Evolutionary conservation across 1,139 yeast genomes (phyloP), one percentile per base, ranked within the genome.

Genomic region (Wickerhamiella infanticola): DNA sequence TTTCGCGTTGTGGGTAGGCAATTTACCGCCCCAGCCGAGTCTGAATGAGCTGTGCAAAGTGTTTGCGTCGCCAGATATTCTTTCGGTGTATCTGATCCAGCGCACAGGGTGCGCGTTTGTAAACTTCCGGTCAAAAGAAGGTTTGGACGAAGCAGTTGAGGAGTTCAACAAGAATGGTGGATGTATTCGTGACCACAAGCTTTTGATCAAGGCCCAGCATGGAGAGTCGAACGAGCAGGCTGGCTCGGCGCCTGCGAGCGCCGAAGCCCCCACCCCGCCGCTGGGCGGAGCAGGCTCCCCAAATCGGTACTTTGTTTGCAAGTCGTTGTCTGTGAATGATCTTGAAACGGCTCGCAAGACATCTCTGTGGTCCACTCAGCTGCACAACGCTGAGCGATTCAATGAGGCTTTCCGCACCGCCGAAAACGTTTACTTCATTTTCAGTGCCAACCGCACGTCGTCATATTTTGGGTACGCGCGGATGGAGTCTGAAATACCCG

Each of bases 1-100:
- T 1, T 58, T 56, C 45, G 66, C 69, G 1, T 52, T 66, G n/a
- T 66, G 70, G 70, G 69, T 66, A 3, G 70, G 70, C 5, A 66
- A 66, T 46, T 52, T 66, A 13, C 67, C 70, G 7, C 53, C 57
- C 5, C 55, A 52, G 41, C 59, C 67, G 13, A 55, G 61, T 4
- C 55, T 66, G 27, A 51, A 51, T 18, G 67, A 65, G 46, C 55
- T 66, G 39, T 55, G 65, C 43, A 50, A 50, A 35, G 50, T 63
- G 38, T 66, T 66, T 50, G 69, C 67, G 5, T 59, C 66, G 24
- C 54, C 59, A 18, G 60, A 59, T 6, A 58, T 66, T 35, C 62
- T 59, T 43, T 62, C 66, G 42, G 59, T 66, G 35, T 65, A 65
- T 46, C 49, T 66, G 48, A 66, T 66, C 42, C 61, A 63, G 46